A percentile compares a stretch with the other conserved stretches of the same genome.
Evolutionary conservation across 2,329 filamentous ascomycete genomes (phyloP).

Genomic region (Pestalotiopsis sp.): DNA sequence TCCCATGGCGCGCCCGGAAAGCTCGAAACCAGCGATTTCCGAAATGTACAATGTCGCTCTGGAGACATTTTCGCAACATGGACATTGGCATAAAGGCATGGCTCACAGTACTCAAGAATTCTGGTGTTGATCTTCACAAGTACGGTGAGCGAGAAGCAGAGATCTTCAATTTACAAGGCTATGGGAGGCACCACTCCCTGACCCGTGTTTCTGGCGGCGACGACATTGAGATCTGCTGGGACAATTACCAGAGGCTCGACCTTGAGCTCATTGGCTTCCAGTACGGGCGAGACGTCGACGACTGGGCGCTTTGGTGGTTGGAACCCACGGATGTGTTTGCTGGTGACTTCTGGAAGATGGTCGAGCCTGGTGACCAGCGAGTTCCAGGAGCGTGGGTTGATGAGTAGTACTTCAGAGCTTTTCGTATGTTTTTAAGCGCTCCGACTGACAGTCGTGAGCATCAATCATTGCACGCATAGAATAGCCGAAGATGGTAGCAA

Average conservation of each 20-base stretch:
- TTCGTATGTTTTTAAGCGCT: neutral
- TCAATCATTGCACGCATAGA: no score
- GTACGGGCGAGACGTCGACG: neutral
- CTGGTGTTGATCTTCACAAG: neutral
- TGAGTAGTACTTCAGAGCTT: neutral
- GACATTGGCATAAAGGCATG: neutral
- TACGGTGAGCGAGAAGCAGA: neutral
- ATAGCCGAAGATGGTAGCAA: no score
- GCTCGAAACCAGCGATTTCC: neutral
- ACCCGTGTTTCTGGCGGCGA: neutral
- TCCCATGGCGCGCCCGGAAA: neutral
- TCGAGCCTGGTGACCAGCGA: neutral
- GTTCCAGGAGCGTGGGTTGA: neutral
- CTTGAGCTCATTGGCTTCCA: neutral
- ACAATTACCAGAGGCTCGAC: neutral
- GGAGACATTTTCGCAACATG: neutral
- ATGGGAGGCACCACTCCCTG: neutral
- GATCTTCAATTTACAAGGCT: neutral
- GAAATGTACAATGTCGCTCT: neutral
- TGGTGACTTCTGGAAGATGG: neutral
- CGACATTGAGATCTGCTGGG: neutral
- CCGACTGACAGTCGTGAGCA: no score
- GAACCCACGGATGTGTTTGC: neutral
- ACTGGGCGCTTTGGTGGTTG: neutral
- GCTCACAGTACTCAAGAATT: neutral